Percentiles rank a stretch among this genome's conserved stretches.
Evolutionary conservation across 495 filamentous ascomycete species (phyloP).

Genomic region (Xylaria flabelliformis): DNA sequence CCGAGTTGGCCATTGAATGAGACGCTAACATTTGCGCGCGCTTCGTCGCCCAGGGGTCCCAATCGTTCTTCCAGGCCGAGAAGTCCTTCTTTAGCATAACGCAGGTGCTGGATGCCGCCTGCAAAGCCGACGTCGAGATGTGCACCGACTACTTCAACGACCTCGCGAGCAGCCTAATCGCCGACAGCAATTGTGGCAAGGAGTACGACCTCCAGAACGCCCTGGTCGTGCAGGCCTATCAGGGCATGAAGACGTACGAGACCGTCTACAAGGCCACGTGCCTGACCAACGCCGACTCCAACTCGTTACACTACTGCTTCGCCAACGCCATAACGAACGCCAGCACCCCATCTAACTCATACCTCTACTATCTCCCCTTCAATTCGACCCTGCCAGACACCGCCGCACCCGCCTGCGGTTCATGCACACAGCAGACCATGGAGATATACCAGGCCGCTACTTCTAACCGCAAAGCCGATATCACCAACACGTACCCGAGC

Average conservation of each 20-base stretch:
- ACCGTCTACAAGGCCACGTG: conserved; percentile 82
- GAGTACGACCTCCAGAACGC: conserved; percentile 73
- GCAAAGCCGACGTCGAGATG: conserved; percentile 62
- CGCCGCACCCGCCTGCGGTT: conserved; percentile 68
- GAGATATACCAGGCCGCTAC: conserved; percentile 67
- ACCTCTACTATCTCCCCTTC: conserved; percentile 84
- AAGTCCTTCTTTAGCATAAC: conserved; percentile 70
- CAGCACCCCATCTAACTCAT: conserved; percentile 68
- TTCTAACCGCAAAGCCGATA: conserved; percentile 61
- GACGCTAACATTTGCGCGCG: background rate
- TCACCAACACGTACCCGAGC: conserved; percentile 64
- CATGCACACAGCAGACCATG: conserved; percentile 76
- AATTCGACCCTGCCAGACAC: conserved; percentile 70
- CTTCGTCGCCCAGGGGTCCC: conserved; percentile 47
- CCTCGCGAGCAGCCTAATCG: conserved; percentile 65
- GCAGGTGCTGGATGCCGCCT: conserved; percentile 73
- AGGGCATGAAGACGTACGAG: conserved; percentile 73
- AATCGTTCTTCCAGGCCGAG: conserved; percentile 76
- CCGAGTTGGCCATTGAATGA: background rate
- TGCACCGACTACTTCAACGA: conserved; percentile 66
- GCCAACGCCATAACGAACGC: conserved; percentile 82
- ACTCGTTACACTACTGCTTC: conserved; percentile 70
- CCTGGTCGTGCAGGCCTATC: conserved; percentile 74
- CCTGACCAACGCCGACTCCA: conserved; percentile 57
- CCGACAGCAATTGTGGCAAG: conserved; percentile 65